Percentiles rank a stretch among this genome's conserved stretches.
Evolutionary conservation across 441 rosid genomes (phyloP).

Genomic region (Pelargonium citronellum): DNA sequence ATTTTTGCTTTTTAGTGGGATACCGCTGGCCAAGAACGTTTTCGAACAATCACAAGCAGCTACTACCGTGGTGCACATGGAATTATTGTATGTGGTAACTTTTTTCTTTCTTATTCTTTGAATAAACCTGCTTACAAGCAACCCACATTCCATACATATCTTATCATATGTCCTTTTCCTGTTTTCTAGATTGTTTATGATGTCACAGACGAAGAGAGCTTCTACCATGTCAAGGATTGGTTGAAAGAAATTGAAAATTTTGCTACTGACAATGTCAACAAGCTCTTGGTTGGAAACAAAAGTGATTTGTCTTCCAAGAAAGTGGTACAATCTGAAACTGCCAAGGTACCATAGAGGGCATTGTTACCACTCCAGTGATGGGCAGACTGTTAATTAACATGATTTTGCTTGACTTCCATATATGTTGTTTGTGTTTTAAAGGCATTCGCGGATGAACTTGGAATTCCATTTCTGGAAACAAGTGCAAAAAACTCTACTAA

Average conservation of each 20-base stretch:
- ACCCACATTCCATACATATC: background rate
- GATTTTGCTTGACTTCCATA: background rate
- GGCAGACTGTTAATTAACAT: background rate
- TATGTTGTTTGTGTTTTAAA: slow-evolving; percentile 19
- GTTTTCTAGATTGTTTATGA: slow-evolving; percentile 54
- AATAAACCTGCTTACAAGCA: background rate
- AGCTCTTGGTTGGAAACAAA: slow-evolving; percentile 59
- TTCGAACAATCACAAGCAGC: slow-evolving; percentile 67
- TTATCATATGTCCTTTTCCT: slow-evolving; percentile 15
- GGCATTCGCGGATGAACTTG: slow-evolving; percentile 72
- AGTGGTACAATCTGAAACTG: slow-evolving; percentile 52
- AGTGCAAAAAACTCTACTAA: slow-evolving; percentile 63
- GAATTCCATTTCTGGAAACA: slow-evolving; percentile 66
- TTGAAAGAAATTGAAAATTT: slow-evolving; percentile 55
- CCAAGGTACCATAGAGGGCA: slow-evolving; percentile 33
- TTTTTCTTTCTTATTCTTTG: background rate
- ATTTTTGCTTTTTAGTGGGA: background rate
- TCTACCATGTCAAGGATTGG: slow-evolving; percentile 58
- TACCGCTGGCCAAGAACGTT: slow-evolving; percentile 61
- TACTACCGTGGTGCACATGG: slow-evolving; percentile 74
- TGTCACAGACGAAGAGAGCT: slow-evolving; percentile 60
- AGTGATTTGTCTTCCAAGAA: slow-evolving; percentile 45
- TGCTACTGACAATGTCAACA: slow-evolving; percentile 56
- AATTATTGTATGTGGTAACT: slow-evolving; percentile 37
- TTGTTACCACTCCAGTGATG: background rate